Evolutionary conservation across 2,329 filamentous ascomycete species (phyloP), one percentile per base, ranked within the genome.

Genomic region (Nigrograna mackinnonii): DNA sequence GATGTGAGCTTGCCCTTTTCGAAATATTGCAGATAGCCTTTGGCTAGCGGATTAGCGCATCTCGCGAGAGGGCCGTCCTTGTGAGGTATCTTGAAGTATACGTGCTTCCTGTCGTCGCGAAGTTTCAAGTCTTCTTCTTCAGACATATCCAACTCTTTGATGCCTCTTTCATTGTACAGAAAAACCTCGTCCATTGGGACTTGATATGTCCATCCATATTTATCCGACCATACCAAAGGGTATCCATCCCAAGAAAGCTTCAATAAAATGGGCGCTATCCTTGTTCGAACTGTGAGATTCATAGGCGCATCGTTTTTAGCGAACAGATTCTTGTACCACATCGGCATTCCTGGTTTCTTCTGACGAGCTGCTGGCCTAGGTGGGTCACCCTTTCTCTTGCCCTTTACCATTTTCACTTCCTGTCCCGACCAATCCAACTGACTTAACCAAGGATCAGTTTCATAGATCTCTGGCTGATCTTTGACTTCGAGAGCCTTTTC

Each of bases 371-470:
- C 87, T 21, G 86, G 90, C 33, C 90, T 78, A 2, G 87, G 86
- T 9, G 86, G 84, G 42, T 95, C 89, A 7, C 74, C 77, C 67
- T 96, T 96, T 69, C 87, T 91, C 73, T 94, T 96, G 3, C 86
- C 87, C 65, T 96, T 97, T 17, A 84, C 85, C 87, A 92, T 94
- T 63, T 83, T 91, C 48, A 96, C 79, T 66, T 95, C 89, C 68
- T 97, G 91, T 3, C 89, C 90, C 1, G 89, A 88, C 94, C 94
- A 99, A 73, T 99, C 91, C 39, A 99, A 79, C 73, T 99, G 94
- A 50, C 79, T 80, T 59, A 99, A 70, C 95, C 95, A 99, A 4
- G 91, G 89, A 60, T 99, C 92, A 30, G 80, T 85, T 41, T 76
- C 73, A 73, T 89, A 96, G 34, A 84, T 76, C 18, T 85, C 79